Conservation (phyloP, 2,329 filamentous ascomycete genomes). For the Hyphodiscus sp. region DNA sequence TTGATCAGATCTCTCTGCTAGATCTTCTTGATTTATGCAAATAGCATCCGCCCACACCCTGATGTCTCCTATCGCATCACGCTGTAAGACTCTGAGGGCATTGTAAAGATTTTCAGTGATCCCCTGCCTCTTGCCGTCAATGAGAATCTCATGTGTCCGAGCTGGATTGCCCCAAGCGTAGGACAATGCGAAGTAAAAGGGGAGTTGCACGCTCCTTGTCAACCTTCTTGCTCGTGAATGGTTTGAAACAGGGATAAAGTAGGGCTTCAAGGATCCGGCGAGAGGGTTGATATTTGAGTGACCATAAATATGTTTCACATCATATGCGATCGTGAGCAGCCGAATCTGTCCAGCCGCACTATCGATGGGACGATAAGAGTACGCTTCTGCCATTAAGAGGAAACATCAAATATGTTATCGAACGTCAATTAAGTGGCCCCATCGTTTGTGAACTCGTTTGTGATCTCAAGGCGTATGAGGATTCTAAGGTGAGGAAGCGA, state of each 20-base stretch:
- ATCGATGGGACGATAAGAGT: too few species aligned
- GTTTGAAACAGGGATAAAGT: not conserved
- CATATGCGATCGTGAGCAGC: not conserved
- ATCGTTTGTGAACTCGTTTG: too few species aligned
- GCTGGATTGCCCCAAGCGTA: constrained; percentile 9
- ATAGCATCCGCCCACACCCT: constrained; percentile 13
- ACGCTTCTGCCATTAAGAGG: too few species aligned
- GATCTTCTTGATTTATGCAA: constrained; percentile 11
- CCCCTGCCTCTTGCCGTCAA: constrained; percentile 5
- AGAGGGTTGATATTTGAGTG: not conserved
- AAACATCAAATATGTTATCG: too few species aligned
- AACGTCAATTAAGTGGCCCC: too few species aligned
- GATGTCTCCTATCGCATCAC: not conserved
- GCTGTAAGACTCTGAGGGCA: constrained; percentile 5
- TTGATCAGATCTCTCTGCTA: constrained; percentile 6
- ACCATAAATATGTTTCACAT: not conserved
- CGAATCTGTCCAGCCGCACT: too few species aligned
- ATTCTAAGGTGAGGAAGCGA: too few species aligned
- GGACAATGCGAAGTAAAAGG: constrained; percentile 4
- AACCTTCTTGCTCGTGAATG: not conserved
- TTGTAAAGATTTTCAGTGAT: constrained; percentile 6
- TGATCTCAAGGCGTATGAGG: too few species aligned
- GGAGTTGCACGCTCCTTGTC: not conserved
- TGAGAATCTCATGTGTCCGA: constrained; percentile 3
- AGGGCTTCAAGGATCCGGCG: not conserved